Evolutionary conservation across 352 stramenopile species (phyloP), one percentile per base, ranked within the genome.

Genomic region (Phytophthora pluvialis): DNA sequence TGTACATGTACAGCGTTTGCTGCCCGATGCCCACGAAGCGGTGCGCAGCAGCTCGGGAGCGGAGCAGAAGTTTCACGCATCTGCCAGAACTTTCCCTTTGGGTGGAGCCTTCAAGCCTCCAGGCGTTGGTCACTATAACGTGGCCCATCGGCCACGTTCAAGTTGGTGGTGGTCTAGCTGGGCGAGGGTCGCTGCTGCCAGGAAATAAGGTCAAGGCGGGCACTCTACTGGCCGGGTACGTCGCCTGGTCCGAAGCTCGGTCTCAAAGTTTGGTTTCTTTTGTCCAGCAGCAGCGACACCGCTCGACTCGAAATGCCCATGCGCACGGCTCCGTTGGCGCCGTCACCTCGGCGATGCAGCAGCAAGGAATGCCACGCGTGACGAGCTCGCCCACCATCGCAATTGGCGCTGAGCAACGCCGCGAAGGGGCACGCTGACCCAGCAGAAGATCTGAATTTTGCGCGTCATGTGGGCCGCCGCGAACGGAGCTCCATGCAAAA

Each of bases 71-170:
- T 45, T 52, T 45, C 53, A 45, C 4, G 49, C 35, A 47, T 25
- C 26, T 15, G 10, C 1, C 16, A 45, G 55, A 64, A 56, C 31
- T 5, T 64, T 64, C 55, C 38, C 9, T n/a, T 56, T 54, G 35
- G 55, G 5, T 26, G 32, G 54, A 62, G 48, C n/a, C 32, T 38
- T 45, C 53, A 53, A 53, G 7, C n/a, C n/a, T n/a, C n/a, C n/a
- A n/a, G n/a, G n/a, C n/a, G n/a, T n/a, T n/a, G n/a, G n/a, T n/a
- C n/a, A n/a, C n/a, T n/a, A n/a, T n/a, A n/a, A n/a, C n/a, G n/a
- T n/a, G n/a, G n/a, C n/a, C n/a, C n/a, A n/a, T n/a, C n/a, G n/a
- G n/a, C n/a, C n/a, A n/a, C n/a, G n/a, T n/a, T n/a, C n/a, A n/a
- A 18, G 16, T 25, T n/a, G 4, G 16, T 11, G 33, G 33, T 55